A percentile compares a stretch with the other conserved stretches of the same genome.
Evolutionary conservation across 306 rosid genomes (phyloP).

Genomic region (Luffa acutangula): DNA sequence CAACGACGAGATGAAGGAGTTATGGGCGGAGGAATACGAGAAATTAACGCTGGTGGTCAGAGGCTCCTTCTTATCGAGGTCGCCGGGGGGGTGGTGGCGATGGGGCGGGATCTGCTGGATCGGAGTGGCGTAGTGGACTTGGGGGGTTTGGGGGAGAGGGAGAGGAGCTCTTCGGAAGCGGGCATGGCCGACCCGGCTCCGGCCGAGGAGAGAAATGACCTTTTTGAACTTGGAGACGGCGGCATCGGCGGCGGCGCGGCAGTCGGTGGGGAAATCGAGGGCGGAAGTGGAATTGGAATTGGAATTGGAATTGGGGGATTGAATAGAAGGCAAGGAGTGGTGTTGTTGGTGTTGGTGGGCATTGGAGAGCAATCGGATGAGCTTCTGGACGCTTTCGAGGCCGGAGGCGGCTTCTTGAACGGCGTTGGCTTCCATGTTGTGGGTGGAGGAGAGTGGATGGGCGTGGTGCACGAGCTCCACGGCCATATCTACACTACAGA

Average conservation of each 20-base stretch:
- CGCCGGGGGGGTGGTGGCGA: slow-evolving; percentile 7
- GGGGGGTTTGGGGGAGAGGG: background rate
- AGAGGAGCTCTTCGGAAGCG: slow-evolving; percentile 74
- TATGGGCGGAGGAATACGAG: slow-evolving; percentile 39
- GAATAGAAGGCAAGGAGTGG: background rate
- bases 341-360: slow-evolving; percentile 13
- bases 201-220: slow-evolving; percentile 76
- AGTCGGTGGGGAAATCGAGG: slow-evolving; percentile 24
- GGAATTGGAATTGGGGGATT: background rate
- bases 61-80: slow-evolving; percentile 33
- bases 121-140: slow-evolving; percentile 44
- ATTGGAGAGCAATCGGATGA: slow-evolving; percentile 30
- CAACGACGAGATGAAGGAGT: slow-evolving; percentile 57
- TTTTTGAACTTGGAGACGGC: slow-evolving; percentile 77
- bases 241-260: slow-evolving; percentile 52
- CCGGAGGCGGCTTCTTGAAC: slow-evolving; percentile 80
- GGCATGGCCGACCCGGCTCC: slow-evolving; percentile 77
- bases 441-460: background rate
- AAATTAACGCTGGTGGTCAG: slow-evolving; percentile 39
- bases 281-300: background rate
- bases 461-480: slow-evolving; percentile 42
- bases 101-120: slow-evolving; percentile 71
- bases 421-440: slow-evolving; percentile 38
- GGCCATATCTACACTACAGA: slow-evolving; percentile 44
- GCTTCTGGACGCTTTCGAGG: slow-evolving; percentile 53